Conservation (phyloP, 208 protist species). For the Crithidia mellificae region DNA sequence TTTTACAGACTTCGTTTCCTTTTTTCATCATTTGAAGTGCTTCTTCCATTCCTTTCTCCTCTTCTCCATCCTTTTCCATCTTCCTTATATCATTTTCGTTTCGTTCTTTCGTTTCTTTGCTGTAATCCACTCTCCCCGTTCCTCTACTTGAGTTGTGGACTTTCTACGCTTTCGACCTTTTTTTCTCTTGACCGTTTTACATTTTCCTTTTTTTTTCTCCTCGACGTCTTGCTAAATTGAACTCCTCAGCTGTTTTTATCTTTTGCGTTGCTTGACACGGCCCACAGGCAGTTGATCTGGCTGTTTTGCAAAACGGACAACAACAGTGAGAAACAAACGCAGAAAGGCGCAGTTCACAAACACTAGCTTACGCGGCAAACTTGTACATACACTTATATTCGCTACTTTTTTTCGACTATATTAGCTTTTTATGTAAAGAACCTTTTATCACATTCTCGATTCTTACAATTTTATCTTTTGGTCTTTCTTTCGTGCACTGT, state of each 20-base stretch:
- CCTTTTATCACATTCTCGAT: neutral
- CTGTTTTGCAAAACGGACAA: neutral
- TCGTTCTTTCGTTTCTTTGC: neutral
- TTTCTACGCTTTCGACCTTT: neutral
- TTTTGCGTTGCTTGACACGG: no score
- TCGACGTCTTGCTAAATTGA: neutral
- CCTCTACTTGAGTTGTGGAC: neutral
- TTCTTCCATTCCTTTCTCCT: conserved; percentile 16
- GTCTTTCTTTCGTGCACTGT: neutral
- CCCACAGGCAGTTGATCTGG: neutral
- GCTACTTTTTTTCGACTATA: neutral
- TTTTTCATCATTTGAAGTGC: neutral
- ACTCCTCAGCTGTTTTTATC: neutral
- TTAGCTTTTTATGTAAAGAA: neutral
- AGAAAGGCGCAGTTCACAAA: neutral
- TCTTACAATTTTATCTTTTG: neutral
- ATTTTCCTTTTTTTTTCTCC: neutral
- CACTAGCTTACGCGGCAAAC: neutral
- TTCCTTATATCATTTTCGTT: conserved; percentile 11
- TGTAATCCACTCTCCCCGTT: neutral
- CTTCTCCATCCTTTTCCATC: neutral
- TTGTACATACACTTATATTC: neutral
- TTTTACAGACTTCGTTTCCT: conserved; percentile 17
- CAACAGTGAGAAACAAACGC: neutral
- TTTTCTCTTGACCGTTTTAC: neutral